phyloP scores from a whole-genome alignment of 768 basidiomycete genomes.

The Pulveroboletus sp. region DNA sequence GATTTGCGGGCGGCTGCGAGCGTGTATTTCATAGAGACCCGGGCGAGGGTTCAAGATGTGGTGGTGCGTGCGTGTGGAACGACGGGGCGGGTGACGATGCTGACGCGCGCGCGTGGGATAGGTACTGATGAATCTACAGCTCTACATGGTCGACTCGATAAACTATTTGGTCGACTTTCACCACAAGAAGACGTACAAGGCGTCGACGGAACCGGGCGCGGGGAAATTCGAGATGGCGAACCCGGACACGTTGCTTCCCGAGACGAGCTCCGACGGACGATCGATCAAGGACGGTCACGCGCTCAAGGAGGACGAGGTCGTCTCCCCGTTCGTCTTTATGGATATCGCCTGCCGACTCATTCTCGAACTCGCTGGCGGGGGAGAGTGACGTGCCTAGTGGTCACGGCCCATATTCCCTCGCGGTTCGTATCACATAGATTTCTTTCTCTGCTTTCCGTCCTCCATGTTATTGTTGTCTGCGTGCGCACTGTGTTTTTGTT shows the following conservation, averaged over 20 bases:
- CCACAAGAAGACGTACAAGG: conserved; percentile 91
- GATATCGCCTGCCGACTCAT: conserved; percentile 94
- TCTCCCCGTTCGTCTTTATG: conserved; percentile 93
- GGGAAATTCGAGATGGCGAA: conserved; percentile 67
- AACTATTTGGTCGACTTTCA: conserved; percentile 99
- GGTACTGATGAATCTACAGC: conserved; percentile 96
- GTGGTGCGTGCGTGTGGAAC: conserved; percentile 58
- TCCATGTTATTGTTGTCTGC: neutral
- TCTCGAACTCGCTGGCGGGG: conserved; percentile 83
- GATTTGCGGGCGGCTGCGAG: conserved; percentile 69
- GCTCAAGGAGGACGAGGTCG: conserved; percentile 57
- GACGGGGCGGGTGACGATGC: neutral
- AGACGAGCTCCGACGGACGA: conserved; percentile 55
- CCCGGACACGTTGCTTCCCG: conserved; percentile 32
- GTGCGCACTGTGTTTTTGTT: neutral
- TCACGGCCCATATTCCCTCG: neutral
- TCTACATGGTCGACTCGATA: conserved; percentile 93
- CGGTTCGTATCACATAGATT: neutral
- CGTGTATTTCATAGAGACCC: conserved; percentile 92
- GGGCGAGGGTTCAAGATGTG: conserved; percentile 85
- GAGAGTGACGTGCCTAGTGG: conserved; percentile 31
- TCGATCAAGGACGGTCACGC: conserved; percentile 48
- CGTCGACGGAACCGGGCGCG: conserved; percentile 62
- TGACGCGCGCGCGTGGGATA: conserved; percentile 28
- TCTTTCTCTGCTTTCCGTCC: neutral